Evolutionary conservation across 306 rosid genomes (phyloP).

Genomic region (Quercus cerris): DNA sequence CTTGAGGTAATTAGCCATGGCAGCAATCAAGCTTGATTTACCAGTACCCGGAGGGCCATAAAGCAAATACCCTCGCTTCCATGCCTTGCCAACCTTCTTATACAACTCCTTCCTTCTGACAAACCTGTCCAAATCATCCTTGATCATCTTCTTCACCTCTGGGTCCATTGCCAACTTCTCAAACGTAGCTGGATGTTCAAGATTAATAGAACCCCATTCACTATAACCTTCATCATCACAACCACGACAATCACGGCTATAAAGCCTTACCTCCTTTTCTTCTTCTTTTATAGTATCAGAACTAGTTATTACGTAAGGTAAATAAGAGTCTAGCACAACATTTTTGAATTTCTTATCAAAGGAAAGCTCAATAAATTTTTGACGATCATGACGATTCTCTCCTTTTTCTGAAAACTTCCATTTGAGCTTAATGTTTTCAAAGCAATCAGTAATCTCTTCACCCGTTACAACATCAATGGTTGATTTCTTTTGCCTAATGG

Average conservation of each 20-base stretch:
- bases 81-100: neutral
- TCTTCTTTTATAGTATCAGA: neutral
- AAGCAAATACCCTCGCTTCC: slow-evolving; percentile 2
- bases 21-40: slow-evolving; percentile 1
- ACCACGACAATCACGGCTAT: neutral
- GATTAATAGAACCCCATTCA: neutral
- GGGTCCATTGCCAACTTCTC: neutral
- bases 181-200: neutral
- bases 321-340: too few species aligned
- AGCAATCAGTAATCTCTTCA: too few species aligned
- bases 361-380: too few species aligned
- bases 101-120: neutral
- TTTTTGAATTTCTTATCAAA: too few species aligned
- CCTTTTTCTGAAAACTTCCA: too few species aligned
- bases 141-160: neutral
- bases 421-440: too few species aligned
- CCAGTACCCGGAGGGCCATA: slow-evolving; percentile 8
- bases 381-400: too few species aligned
- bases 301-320: too few species aligned
- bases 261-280: neutral
- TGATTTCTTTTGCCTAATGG: too few species aligned
- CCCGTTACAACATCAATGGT: too few species aligned
- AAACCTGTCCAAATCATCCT: neutral
- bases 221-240: neutral
- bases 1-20: slow-evolving; percentile 11